A percentile compares a stretch with the other conserved stretches of the same genome.
phyloP scores from a whole-genome alignment of 495 filamentous ascomycete genomes.

The Penicillium riverlandense region DNA sequence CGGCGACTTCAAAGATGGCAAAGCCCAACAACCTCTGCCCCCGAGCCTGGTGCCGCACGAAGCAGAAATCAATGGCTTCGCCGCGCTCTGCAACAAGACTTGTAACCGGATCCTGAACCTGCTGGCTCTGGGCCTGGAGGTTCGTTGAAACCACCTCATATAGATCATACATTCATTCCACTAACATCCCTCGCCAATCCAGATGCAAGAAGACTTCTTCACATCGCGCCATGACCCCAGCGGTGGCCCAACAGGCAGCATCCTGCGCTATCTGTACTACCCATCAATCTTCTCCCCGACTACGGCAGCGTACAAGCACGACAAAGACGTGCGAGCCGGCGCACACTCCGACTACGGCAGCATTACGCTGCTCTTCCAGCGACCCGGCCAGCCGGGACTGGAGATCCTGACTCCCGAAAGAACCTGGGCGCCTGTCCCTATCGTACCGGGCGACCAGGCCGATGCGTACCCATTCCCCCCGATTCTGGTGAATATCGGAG shows the following conservation, averaged over 20 bases:
- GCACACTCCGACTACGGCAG: constrained; percentile 63
- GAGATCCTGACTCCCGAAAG: constrained; percentile 63
- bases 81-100: constrained; percentile 61
- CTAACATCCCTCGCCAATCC: neutral
- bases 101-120: constrained; percentile 65
- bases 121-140: constrained; percentile 67
- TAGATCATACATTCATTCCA: neutral
- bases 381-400: constrained; percentile 73
- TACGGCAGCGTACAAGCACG: constrained; percentile 37
- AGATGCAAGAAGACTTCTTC: constrained; percentile 62
- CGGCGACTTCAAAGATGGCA: constrained; percentile 62
- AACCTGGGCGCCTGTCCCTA: constrained; percentile 39
- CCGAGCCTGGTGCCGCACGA: constrained; percentile 52
- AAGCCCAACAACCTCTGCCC: constrained; percentile 78
- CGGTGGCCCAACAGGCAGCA: constrained; percentile 57
- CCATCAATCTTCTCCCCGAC: constrained; percentile 46
- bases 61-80: constrained; percentile 56
- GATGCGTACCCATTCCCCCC: constrained; percentile 53
- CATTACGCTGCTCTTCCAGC: constrained; percentile 70
- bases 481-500: constrained; percentile 88
- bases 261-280: constrained; percentile 78
- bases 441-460: constrained; percentile 29
- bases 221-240: constrained; percentile 57
- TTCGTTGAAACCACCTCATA: constrained; percentile 12
- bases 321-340: constrained; percentile 54